Conservation (phyloP, 495 filamentous ascomycete genomes). For the Tirmania nivea region DNA sequence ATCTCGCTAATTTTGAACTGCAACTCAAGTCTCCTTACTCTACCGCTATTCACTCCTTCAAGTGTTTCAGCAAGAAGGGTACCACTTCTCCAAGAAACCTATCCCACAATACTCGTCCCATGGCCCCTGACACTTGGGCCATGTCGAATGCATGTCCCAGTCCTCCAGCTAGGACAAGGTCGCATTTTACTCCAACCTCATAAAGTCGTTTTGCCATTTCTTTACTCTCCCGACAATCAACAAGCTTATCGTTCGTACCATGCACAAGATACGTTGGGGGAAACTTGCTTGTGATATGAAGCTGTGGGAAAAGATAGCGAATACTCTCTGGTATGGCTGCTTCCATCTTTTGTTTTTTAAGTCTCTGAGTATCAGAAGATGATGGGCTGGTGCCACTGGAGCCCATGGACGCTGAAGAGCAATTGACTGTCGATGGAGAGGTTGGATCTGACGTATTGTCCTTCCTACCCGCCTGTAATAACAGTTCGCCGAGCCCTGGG, state of each 20-base stretch:
- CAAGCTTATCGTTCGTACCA: constrained; percentile 18
- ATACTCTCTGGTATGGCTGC: constrained; percentile 9
- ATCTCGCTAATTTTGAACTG: too few species aligned
- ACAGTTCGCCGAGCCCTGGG: constrained; percentile 6
- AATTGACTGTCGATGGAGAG: not conserved
- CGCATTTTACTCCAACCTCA: constrained; percentile 6
- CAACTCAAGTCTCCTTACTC: too few species aligned
- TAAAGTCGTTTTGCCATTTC: constrained; percentile 5
- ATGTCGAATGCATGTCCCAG: constrained; percentile 9
- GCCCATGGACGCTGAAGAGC: not conserved
- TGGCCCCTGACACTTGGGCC: not conserved
- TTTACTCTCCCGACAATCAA: constrained; percentile 14
- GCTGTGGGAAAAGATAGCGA: constrained; percentile 16
- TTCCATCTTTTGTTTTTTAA: constrained; percentile 3
- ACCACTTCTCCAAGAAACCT: constrained; percentile 5
- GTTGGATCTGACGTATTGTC: not conserved
- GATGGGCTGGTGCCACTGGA: not conserved
- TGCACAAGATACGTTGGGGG: constrained; percentile 22
- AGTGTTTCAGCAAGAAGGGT: constrained; percentile 3
- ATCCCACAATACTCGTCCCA: constrained; percentile 5
- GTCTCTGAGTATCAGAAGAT: not conserved
- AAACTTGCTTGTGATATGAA: constrained; percentile 17
- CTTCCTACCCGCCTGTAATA: not conserved
- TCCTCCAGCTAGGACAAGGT: constrained; percentile 2
- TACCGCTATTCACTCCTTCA: not conserved